A percentile compares a stretch with the other conserved stretches of the same genome.
Conservation (phyloP, 2,329 filamentous ascomycete species). For the Blumeria graminis region DNA sequence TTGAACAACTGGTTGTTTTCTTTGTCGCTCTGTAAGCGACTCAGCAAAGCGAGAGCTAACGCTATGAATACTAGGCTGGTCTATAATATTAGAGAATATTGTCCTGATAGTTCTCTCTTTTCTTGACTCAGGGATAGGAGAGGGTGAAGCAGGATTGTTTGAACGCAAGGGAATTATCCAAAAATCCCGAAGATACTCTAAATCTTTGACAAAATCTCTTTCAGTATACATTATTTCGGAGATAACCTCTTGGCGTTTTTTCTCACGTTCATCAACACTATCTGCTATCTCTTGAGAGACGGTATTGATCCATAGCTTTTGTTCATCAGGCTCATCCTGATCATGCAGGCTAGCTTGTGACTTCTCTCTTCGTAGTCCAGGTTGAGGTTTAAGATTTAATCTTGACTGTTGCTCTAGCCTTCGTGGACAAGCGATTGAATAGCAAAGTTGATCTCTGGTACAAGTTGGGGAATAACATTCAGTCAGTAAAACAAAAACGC, state of each 20-base stretch:
- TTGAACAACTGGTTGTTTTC: constrained; percentile 68
- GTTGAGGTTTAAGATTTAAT: constrained; percentile 78
- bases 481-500: constrained; percentile 84
- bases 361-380: constrained; percentile 44
- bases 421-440: constrained; percentile 89
- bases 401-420: constrained; percentile 85
- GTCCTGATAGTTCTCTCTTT: constrained; percentile 79
- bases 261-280: constrained; percentile 68
- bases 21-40: constrained; percentile 70
- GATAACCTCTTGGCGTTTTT: constrained; percentile 95
- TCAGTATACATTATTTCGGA: constrained; percentile 98
- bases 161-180: constrained; percentile 86
- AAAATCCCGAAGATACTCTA: constrained; percentile 93
- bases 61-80: constrained; percentile 54
- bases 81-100: constrained; percentile 89
- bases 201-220: constrained; percentile 92
- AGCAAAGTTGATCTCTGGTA: constrained; percentile 83
- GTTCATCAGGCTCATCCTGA: constrained; percentile 74
- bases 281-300: constrained; percentile 89
- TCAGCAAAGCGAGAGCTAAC: constrained; percentile 80
- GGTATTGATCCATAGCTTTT: constrained; percentile 98
- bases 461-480: constrained; percentile 98
- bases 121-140: constrained; percentile 69
- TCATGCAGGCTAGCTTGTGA: constrained; percentile 56
- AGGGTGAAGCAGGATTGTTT: constrained; percentile 34